Percentiles rank a stretch among this genome's conserved stretches.
Conservation (phyloP, 768 basidiomycete genomes). For the Amanita subjunquillea region DNA sequence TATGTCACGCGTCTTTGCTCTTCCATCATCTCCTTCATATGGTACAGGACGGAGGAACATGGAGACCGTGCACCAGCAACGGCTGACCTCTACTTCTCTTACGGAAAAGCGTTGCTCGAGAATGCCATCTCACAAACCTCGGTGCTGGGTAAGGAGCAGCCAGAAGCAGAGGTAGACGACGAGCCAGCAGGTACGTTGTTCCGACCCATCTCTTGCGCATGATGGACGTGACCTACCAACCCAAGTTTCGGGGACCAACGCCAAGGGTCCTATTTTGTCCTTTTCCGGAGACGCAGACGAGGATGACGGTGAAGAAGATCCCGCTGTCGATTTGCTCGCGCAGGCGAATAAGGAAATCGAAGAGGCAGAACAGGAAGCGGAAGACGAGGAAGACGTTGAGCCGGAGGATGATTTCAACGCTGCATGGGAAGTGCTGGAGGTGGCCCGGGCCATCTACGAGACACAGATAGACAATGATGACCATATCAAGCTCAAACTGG, state of each 20-base stretch:
- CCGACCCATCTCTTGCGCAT: slow-evolving; percentile 5
- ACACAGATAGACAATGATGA: slow-evolving; percentile 53
- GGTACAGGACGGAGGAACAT: slow-evolving; percentile 54
- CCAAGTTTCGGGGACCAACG: slow-evolving; percentile 21
- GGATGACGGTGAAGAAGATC: slow-evolving; percentile 35
- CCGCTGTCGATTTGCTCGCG: slow-evolving; percentile 53
- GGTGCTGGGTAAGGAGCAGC: slow-evolving; percentile 85
- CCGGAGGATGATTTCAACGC: slow-evolving; percentile 97
- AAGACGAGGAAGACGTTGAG: slow-evolving; percentile 60
- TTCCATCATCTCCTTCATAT: not conserved
- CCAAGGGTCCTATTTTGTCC: slow-evolving; percentile 54
- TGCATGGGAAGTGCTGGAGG: slow-evolving; percentile 96
- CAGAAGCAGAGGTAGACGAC: slow-evolving; percentile 38
- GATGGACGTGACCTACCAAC: not conserved
- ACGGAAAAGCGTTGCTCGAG: slow-evolving; percentile 89
- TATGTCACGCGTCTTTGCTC: slow-evolving; percentile 25
- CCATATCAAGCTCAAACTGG: slow-evolving; percentile 67
- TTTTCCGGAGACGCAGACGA: slow-evolving; percentile 79
- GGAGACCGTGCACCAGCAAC: slow-evolving; percentile 77
- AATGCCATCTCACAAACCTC: slow-evolving; percentile 80
- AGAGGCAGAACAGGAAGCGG: slow-evolving; percentile 41
- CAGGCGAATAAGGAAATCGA: slow-evolving; percentile 34
- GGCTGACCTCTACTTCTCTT: slow-evolving; percentile 83
- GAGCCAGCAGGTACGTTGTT: slow-evolving; percentile 22
- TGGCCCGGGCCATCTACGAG: slow-evolving; percentile 80